Percentiles rank a stretch among this genome's conserved stretches.
Evolutionary conservation across 805 yeast species (phyloP).

Genomic region (Nematodospora valgi): DNA sequence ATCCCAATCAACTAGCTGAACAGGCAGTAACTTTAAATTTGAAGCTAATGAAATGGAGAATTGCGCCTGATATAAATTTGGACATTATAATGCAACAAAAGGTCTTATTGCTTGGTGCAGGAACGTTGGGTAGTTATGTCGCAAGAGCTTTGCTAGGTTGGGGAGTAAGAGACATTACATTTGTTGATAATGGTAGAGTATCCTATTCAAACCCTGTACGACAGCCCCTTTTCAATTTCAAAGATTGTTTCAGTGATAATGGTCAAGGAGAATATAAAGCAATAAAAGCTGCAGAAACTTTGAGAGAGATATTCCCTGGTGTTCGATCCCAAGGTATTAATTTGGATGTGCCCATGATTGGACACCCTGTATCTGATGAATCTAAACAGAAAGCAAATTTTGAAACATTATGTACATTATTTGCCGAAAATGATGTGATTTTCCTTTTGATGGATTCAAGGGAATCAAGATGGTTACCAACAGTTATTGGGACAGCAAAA

Average conservation of each 20-base stretch:
- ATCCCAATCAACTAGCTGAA: slow-evolving; percentile 78
- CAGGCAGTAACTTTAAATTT: slow-evolving; percentile 92
- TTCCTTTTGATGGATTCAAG: slow-evolving; percentile 90
- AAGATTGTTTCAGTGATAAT: slow-evolving; percentile 70
- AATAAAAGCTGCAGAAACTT: slow-evolving; percentile 65
- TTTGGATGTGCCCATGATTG: slow-evolving; percentile 92
- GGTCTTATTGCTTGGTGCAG: slow-evolving; percentile 87
- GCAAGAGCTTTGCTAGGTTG: slow-evolving; percentile 85
- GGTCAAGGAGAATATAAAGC: slow-evolving; percentile 75
- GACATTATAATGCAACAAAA: slow-evolving; percentile 57
- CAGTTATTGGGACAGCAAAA: slow-evolving; percentile 67
- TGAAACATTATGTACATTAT: slow-evolving; percentile 48
- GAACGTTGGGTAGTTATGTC: slow-evolving; percentile 92
- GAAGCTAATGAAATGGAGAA: slow-evolving; percentile 94
- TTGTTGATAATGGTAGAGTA: slow-evolving; percentile 86
- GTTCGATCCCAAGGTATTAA: slow-evolving; percentile 60
- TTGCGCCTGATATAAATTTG: slow-evolving; percentile 77
- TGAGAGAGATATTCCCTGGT: slow-evolving; percentile 75
- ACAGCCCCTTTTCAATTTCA: slow-evolving; percentile 79
- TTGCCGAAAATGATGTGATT: slow-evolving; percentile 68
- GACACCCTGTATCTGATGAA: slow-evolving; percentile 74
- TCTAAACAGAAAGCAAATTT: slow-evolving; percentile 46
- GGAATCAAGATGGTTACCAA: slow-evolving; percentile 97
- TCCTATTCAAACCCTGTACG: slow-evolving; percentile 95
- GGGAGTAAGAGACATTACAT: slow-evolving; percentile 85